Percentiles rank a stretch among this genome's conserved stretches.
Conservation (phyloP, 768 basidiomycete species). For the Boletus patriciae region DNA sequence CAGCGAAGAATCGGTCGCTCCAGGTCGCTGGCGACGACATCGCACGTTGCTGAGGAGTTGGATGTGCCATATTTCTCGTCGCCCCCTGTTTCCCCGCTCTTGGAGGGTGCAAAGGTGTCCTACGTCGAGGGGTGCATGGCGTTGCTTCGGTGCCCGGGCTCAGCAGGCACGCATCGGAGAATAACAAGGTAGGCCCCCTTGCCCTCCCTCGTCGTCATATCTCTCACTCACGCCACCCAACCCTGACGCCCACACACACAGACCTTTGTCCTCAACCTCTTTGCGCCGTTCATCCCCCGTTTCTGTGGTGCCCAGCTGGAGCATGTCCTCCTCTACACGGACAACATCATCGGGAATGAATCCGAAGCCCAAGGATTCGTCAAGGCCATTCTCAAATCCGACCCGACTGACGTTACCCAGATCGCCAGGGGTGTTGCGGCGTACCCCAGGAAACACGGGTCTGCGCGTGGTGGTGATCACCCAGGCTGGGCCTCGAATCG, state of each 20-base stretch:
- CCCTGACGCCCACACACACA: slow-evolving; percentile 26
- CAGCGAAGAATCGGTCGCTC: background rate
- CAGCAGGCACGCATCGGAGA: slow-evolving; percentile 70
- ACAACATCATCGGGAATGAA: slow-evolving; percentile 93
- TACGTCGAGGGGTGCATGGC: slow-evolving; percentile 96
- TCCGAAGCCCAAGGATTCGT: slow-evolving; percentile 84
- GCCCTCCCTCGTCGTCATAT: background rate
- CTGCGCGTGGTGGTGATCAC: slow-evolving; percentile 88
- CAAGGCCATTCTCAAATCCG: slow-evolving; percentile 62
- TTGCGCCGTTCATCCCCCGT: slow-evolving; percentile 96
- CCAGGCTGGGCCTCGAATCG: slow-evolving; percentile 65
- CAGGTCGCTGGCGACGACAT: slow-evolving; percentile 88
- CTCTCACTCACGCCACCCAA: background rate
- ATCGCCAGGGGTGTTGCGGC: slow-evolving; percentile 74
- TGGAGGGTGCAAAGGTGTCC: slow-evolving; percentile 79
- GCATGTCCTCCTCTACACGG: slow-evolving; percentile 76
- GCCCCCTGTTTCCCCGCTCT: slow-evolving; percentile 67
- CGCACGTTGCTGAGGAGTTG: slow-evolving; percentile 91
- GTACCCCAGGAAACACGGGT: slow-evolving; percentile 72
- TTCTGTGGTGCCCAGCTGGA: slow-evolving; percentile 87
- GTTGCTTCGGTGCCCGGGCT: slow-evolving; percentile 66
- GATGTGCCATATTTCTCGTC: slow-evolving; percentile 75
- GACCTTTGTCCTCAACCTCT: slow-evolving; percentile 90
- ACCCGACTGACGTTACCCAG: slow-evolving; percentile 60
- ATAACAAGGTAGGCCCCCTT: slow-evolving; percentile 62